Evolutionary conservation across 257 asterid species (phyloP).

Genomic region (Nyctanthes arbortristis): DNA sequence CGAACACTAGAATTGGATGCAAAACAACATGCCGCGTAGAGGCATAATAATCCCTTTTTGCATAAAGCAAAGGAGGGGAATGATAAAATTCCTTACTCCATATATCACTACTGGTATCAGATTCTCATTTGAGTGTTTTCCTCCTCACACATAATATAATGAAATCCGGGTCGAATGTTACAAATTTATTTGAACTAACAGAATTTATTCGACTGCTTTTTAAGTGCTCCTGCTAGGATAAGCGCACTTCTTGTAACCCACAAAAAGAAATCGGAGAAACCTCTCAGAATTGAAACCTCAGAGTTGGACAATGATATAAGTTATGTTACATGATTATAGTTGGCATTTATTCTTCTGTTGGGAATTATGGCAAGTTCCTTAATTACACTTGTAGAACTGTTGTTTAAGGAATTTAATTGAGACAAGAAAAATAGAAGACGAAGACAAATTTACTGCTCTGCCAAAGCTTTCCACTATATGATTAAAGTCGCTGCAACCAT

Average conservation of each 20-base stretch:
- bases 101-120: background rate
- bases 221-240: slow-evolving; percentile 42
- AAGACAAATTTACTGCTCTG: too few relatives aligned
- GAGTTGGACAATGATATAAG: background rate
- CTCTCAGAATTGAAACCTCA: background rate
- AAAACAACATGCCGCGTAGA: background rate
- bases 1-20: slow-evolving; percentile 1
- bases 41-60: slow-evolving; percentile 6
- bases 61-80: slow-evolving; percentile 6
- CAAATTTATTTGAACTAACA: background rate
- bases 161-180: slow-evolving; percentile 1
- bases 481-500: too few relatives aligned
- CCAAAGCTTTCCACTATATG: too few relatives aligned
- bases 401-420: too few relatives aligned
- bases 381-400: too few relatives aligned
- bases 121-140: slow-evolving; percentile 6
- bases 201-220: slow-evolving; percentile 16
- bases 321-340: background rate
- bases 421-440: too few relatives aligned
- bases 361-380: too few relatives aligned
- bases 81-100: slow-evolving; percentile 17
- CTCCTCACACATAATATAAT: slow-evolving; percentile 18
- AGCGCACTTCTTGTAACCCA: slow-evolving; percentile 53
- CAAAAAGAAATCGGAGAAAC: slow-evolving; percentile 3
- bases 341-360: background rate